Conservation (phyloP, 2,329 filamentous ascomycete species). For the Penicillium palitans region DNA sequence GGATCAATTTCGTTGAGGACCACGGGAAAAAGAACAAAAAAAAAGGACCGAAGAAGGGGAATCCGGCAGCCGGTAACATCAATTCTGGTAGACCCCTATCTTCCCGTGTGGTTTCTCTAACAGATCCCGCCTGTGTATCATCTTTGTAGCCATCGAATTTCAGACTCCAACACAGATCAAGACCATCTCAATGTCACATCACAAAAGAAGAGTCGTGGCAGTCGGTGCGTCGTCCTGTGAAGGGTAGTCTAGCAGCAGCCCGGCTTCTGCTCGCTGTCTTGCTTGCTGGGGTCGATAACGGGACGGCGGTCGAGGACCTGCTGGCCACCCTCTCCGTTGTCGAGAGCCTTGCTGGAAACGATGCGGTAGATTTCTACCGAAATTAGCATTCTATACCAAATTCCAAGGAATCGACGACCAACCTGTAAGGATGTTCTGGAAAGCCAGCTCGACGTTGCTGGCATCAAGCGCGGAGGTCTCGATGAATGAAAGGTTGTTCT, state of each 20-base stretch:
- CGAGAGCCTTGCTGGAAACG: slow-evolving; percentile 94
- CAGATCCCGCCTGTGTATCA: slow-evolving; percentile 38
- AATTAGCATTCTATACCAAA: slow-evolving; percentile 8
- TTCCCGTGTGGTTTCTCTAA: slow-evolving; percentile 30
- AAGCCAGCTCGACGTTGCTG: slow-evolving; percentile 97
- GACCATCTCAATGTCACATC: slow-evolving; percentile 42
- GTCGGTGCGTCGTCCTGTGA: slow-evolving; percentile 30
- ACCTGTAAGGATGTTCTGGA: slow-evolving; percentile 99
- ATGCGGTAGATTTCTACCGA: slow-evolving; percentile 94
- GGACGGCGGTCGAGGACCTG: slow-evolving; percentile 77
- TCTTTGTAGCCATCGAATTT: slow-evolving; percentile 37
- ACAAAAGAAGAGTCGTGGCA: slow-evolving; percentile 41
- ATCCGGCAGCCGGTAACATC: slow-evolving; percentile 28
- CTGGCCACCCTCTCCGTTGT: slow-evolving; percentile 78
- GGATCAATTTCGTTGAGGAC: slow-evolving; percentile 28
- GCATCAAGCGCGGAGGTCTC: slow-evolving; percentile 98
- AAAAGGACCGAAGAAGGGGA: slow-evolving; percentile 20
- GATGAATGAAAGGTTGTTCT: slow-evolving; percentile 98
- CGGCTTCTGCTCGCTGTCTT: slow-evolving; percentile 72
- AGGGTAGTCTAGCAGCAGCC: slow-evolving; percentile 43
- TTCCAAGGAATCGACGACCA: slow-evolving; percentile 38
- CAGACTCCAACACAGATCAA: slow-evolving; percentile 40
- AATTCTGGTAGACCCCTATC: slow-evolving; percentile 22
- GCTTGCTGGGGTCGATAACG: slow-evolving; percentile 77
- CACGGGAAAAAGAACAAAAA: slow-evolving; percentile 19